These are phyloP conservation scores for Physcomitrium patens DNA, from an alignment of 225 moss, liverwort and hornwort genomes.

Conservation along the genomic window DNA sequence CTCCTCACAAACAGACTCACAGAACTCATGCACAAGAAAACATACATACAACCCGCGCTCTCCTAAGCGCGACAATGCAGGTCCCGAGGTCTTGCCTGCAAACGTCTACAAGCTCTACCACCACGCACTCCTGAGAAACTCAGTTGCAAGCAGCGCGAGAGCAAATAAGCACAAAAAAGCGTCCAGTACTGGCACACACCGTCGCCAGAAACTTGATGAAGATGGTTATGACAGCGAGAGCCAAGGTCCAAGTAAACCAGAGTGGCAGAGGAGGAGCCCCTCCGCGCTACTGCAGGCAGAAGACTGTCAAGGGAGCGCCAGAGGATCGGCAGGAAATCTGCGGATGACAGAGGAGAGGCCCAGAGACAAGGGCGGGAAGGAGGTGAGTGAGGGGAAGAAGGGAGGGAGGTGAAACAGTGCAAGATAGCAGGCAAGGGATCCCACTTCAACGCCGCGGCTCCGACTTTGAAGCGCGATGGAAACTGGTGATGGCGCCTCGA, in stretches of 20 bases:
- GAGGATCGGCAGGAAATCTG: conserved; percentile 49
- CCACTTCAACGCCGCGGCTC: not conserved
- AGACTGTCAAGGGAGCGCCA: conserved; percentile 1
- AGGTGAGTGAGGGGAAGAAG: conserved; percentile 28
- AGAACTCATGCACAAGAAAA: too few species aligned
- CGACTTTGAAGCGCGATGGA: too few species aligned
- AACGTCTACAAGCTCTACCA: too few species aligned
- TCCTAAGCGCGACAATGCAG: too few species aligned
- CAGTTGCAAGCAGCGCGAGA: not conserved
- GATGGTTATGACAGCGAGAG: not conserved
- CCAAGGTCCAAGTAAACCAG: not conserved
- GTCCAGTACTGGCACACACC: too few species aligned
- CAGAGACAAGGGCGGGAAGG: conserved; percentile 1
- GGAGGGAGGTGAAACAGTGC: conserved; percentile 21
- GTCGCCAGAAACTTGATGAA: not conserved
- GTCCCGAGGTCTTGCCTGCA: too few species aligned
- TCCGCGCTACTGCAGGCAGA: conserved; percentile 39
- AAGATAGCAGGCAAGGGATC: not conserved
- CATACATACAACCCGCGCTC: too few species aligned
- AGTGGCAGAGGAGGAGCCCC: not conserved
- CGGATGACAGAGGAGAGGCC: conserved; percentile 28
- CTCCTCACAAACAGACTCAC: too few species aligned
- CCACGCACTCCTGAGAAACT: too few species aligned
- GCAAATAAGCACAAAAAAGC: not conserved
- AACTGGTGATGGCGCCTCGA: not conserved